Conservation (phyloP, 352 stramenopile species). For the Phytopythium kandeliae region DNA sequence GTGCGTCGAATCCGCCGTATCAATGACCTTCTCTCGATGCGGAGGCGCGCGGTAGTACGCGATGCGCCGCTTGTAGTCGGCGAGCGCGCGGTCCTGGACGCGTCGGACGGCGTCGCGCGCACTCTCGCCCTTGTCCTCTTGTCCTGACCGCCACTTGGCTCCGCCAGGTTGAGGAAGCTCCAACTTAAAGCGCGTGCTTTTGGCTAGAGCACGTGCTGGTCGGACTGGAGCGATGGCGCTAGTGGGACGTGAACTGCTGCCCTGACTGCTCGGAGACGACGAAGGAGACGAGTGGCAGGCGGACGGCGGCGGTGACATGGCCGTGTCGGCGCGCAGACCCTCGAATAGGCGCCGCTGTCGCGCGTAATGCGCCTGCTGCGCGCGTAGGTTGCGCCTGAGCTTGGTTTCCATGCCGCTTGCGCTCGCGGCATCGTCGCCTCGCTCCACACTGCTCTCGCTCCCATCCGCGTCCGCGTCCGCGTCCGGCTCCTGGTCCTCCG, state of each 20-base stretch:
- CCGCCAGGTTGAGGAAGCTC: conserved; percentile 3
- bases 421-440: conserved; percentile 6
- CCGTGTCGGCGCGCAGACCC: conserved; percentile 26
- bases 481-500: neutral
- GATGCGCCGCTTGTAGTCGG: conserved; percentile 22
- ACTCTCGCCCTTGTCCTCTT: conserved; percentile 13
- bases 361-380: conserved; percentile 59
- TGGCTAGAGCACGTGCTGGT: conserved; percentile 1
- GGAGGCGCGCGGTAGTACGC: neutral
- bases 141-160: conserved; percentile 3
- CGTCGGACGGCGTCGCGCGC: conserved; percentile 20
- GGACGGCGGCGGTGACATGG: neutral
- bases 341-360: conserved; percentile 54
- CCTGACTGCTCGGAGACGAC: neutral
- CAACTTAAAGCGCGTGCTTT: conserved; percentile 4
- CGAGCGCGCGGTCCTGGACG: conserved; percentile 32
- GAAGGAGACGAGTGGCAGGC: neutral
- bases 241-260: neutral
- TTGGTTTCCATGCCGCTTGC: conserved; percentile 32
- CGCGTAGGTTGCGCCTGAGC: conserved; percentile 45
- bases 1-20: neutral
- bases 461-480: neutral
- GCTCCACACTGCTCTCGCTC: neutral
- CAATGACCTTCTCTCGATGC: neutral
- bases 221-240: conserved; percentile 7